Base-by-base conservation (phyloP, 805 yeast species). In the Cyberlindnera petersonii region DNA sequence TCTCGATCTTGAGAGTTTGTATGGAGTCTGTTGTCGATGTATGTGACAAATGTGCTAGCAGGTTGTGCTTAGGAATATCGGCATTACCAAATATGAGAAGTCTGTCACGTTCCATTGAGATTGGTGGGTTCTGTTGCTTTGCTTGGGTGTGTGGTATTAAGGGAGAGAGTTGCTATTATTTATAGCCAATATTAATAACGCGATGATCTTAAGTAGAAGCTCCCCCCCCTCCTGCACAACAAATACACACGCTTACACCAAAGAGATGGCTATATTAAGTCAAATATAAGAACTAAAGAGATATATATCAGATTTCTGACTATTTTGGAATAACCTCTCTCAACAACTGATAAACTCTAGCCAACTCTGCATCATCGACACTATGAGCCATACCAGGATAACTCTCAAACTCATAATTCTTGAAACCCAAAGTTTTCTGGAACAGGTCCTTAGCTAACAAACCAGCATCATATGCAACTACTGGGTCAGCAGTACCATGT, bases 401-500 rank as follows among this genome's bases (percentile, higher is more conserved):
- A 10, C 64, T 60, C 32, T 77, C 66, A 56, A 75, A 84, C 21
- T 62, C 55, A 45, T 70, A 71, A 16, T 69, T 55, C 10, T 58
- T 59, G 49, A 71, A 63, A 0, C 82, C 86, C 27, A 77, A 55
- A 3, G 62, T 52, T 46, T 68, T 39, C 10, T 20, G 59, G 59
- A 74, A 75, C 26, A 72, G 67, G 6, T 74, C 71, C 11, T 59
- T 49, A 2, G 63, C 55, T 3, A 75, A 79, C 18, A 47, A 59
- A 7, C 61, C 49, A 16, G 46, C 37, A 15, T 28, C 14, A 11
- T 59, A 64, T 8, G 43, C 41, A 9, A 91, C 74, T 4, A 89
- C 66, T 1, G 82, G 83, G 57, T 91, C 98, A 3, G 56, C 61
- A 5, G 78, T 77, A 23, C 98, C 98, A 60, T 91, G 97, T 7